phyloP scores from a whole-genome alignment of 805 yeast genomes.

The Vanderwaltozyma yarrowii region DNA sequence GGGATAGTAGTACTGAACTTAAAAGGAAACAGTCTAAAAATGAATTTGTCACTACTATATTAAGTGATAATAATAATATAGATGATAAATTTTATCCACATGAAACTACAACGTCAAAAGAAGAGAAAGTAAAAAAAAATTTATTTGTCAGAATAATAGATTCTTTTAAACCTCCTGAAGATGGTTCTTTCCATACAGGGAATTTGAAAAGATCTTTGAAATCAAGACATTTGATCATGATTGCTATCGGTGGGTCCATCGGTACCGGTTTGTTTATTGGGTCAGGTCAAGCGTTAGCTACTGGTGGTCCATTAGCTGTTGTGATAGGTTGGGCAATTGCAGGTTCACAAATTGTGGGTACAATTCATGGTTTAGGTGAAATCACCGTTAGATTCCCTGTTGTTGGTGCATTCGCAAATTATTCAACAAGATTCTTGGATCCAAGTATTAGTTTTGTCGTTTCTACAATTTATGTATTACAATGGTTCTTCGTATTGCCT shows the following conservation, averaged over 20 bases:
- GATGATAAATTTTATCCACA: conserved; percentile 1
- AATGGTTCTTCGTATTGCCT: conserved; percentile 40
- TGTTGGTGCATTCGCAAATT: conserved; percentile 39
- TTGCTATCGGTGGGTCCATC: conserved; percentile 26
- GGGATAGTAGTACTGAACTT: neutral
- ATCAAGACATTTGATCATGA: conserved; percentile 23
- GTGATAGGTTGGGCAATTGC: conserved; percentile 37
- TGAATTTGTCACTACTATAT: conserved; percentile 1
- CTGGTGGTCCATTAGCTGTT: conserved; percentile 44
- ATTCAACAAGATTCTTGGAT: conserved; percentile 39
- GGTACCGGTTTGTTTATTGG: conserved; percentile 28
- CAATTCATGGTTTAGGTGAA: conserved; percentile 43
- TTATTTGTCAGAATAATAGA: conserved; percentile 8
- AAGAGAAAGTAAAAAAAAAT: neutral
- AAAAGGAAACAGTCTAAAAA: neutral
- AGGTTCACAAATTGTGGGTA: conserved; percentile 47
- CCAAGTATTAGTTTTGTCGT: conserved; percentile 46
- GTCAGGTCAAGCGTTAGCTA: conserved; percentile 33
- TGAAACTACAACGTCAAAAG: neutral
- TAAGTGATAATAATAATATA: conserved; percentile 4
- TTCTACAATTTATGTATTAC: conserved; percentile 43
- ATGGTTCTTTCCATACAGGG: conserved; percentile 12
- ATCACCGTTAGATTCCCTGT: conserved; percentile 41
- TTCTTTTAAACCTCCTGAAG: conserved; percentile 12
- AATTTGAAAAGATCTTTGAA: conserved; percentile 26